A percentile compares a stretch with the other conserved stretches of the same genome.
Evolutionary conservation across 1,139 yeast species (phyloP).

Genomic region (Diutina catenulata): DNA sequence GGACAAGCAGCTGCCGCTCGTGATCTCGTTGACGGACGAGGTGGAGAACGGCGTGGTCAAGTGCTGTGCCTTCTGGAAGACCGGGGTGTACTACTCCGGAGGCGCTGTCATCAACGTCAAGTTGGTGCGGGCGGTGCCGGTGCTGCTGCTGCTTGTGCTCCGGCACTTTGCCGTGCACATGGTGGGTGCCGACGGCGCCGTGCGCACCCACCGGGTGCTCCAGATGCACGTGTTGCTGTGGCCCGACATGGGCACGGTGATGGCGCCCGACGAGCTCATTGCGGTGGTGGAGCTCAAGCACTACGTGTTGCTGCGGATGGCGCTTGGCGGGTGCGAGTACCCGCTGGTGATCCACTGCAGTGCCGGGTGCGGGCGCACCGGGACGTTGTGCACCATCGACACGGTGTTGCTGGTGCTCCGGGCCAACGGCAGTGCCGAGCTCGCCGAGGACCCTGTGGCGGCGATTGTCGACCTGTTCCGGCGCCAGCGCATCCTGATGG

Average conservation of each 20-base stretch:
- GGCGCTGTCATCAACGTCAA: constrained; percentile 20
- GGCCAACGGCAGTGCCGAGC: constrained; percentile 10
- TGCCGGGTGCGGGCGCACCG: constrained; percentile 91
- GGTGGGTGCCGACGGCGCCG: constrained; percentile 8
- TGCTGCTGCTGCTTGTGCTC: constrained; percentile 13
- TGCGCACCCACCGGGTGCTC: constrained; percentile 20
- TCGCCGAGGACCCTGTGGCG: constrained; percentile 29
- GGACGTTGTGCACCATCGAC: constrained; percentile 73
- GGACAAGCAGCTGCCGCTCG: constrained; percentile 27
- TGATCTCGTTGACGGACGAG: constrained; percentile 41
- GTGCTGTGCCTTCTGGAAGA: constrained; percentile 44
- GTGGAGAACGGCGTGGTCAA: constrained; percentile 40
- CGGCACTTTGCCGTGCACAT: constrained; percentile 25
- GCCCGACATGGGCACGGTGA: constrained; percentile 32
- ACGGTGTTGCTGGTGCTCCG: constrained; percentile 38
- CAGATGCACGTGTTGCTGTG: constrained; percentile 41
- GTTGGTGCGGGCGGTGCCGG: constrained; percentile 11
- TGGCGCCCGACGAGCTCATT: constrained; percentile 22
- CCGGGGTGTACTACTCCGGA: constrained; percentile 33
- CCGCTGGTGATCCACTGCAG: constrained; percentile 73
- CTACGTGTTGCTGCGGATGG: constrained; percentile 7
- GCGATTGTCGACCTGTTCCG: constrained; percentile 49
- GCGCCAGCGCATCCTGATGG: constrained; percentile 71
- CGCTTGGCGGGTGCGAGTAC: constrained; percentile 9
- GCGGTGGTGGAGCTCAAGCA: constrained; percentile 27